Base-by-base conservation (phyloP, 169 alveolate genomes). In the Toxoplasma gondii region DNA sequence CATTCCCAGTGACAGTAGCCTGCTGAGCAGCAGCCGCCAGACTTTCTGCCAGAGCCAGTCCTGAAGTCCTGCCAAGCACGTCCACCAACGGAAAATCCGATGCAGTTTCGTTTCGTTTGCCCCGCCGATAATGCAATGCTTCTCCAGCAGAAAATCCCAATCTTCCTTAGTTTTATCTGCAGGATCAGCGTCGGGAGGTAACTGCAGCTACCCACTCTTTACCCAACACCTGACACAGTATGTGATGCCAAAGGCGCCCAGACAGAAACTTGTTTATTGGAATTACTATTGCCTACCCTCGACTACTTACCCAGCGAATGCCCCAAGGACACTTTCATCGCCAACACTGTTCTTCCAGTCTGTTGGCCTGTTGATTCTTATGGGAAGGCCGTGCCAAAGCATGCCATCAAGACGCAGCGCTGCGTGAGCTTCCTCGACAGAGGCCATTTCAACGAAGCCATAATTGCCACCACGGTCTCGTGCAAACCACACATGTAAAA, bases 401-500 rank as follows among this genome's bases (percentile, higher is more conserved):
- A 93, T 29, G 34, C 93, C 93, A 45, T 86, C 80, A 29, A 93
- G 67, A 36, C 67, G 41, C 53, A 93, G 88, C 10, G 93, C 93
- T 22, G 93, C 93, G 67, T 82, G 92, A 9, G 95, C 95, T 27
- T 67, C 95, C 49, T 93, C 93, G 10, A 86, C 95, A 36, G 95
- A 53, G 24, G 93, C 78, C 93, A 93, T 84, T 74, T 93, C 95
- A 27, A 93, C 86, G 69, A 93, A 93, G 31, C 95, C 95, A 91
- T 82, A 93, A 38, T 86, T 93, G 88, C 93, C 88, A 9, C 95
- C 93, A 7, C 95, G 87, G 29, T 93, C 95, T 74, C 84, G 41
- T 1, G 93, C 80, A n/a, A 93, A 93, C 95, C 95, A 93, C 0
- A 93, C 95, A 86, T 93, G 95, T 29, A 93, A 36, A 22, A 93